These are phyloP conservation scores for Tetracentron sinense DNA, from an alignment of 164 flowering plant species.

Conservation along the genomic window DNA sequence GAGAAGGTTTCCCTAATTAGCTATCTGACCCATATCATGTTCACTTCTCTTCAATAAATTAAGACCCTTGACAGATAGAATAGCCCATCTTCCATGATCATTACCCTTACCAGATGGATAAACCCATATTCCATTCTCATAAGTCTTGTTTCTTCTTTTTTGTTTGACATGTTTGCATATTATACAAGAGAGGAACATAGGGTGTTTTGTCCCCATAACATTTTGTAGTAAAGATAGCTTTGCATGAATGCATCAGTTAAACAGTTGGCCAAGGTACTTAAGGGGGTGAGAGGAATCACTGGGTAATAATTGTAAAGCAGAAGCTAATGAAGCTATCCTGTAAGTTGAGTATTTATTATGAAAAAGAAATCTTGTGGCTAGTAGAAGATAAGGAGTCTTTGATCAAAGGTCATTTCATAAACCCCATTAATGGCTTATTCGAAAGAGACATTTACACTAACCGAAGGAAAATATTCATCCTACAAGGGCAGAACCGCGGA, in stretches of 20 bases:
- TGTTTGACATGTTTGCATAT: not conserved
- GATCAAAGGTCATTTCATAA: too few relatives aligned
- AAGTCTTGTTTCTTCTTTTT: not conserved
- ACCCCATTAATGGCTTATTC: not conserved
- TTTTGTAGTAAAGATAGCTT: not conserved
- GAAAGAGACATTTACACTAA: not conserved
- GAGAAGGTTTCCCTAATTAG: slow-evolving; percentile 3
- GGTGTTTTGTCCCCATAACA: not conserved
- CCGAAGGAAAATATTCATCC: not conserved
- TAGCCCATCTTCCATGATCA: not conserved
- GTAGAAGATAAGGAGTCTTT: not conserved
- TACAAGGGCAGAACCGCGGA: not conserved
- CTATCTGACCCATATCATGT: not conserved
- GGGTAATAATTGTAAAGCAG: not conserved
- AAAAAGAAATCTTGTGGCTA: not conserved
- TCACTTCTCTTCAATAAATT: too few relatives aligned
- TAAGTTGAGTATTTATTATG: not conserved
- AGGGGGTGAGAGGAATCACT: not conserved
- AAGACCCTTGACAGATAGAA: not conserved
- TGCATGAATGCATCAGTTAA: too few relatives aligned
- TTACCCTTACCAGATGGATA: too few relatives aligned
- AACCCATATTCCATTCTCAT: too few relatives aligned
- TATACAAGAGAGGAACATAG: not conserved
- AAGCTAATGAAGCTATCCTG: not conserved
- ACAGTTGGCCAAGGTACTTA: too few relatives aligned